These are phyloP conservation scores for Westerdykella aurantiaca DNA, from an alignment of 2,329 filamentous ascomycete species.

Conservation along the genomic window DNA sequence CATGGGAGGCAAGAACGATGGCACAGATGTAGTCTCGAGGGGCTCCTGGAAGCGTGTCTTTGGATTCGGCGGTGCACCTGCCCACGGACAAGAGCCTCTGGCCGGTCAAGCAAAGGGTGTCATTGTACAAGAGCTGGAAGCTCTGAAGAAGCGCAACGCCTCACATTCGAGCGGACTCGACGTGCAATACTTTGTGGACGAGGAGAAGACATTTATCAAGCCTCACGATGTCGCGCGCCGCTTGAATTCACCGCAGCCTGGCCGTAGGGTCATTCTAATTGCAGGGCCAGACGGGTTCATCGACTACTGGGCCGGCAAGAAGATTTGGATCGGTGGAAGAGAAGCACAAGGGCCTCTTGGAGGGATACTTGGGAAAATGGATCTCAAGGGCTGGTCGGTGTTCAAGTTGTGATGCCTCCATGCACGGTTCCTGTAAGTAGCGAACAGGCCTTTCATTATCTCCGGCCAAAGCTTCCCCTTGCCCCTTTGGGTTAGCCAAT, in stretches of 20 bases:
- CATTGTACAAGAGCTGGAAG: conserved; percentile 58
- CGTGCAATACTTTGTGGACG: conserved; percentile 76
- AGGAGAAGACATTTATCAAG: conserved; percentile 63
- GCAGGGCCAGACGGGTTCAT: conserved; percentile 92
- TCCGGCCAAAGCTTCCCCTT: neutral
- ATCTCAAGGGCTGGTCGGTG: conserved; percentile 53
- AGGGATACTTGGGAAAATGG: conserved; percentile 60
- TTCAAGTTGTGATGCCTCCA: conserved; percentile 49
- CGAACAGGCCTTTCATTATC: neutral
- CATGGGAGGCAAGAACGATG: conserved; percentile 53
- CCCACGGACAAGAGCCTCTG: conserved; percentile 1
- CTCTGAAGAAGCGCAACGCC: conserved; percentile 47
- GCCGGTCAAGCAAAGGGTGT: conserved; percentile 32
- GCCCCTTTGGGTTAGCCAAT: neutral
- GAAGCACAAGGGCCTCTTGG: conserved; percentile 70
- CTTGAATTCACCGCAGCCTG: conserved; percentile 19
- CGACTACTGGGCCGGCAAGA: conserved; percentile 70
- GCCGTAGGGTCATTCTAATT: conserved; percentile 67
- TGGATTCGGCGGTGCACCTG: conserved; percentile 10
- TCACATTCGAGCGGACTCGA: conserved; percentile 24
- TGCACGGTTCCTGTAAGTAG: neutral
- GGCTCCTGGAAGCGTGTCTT: conserved; percentile 28
- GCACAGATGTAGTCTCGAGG: conserved; percentile 4
- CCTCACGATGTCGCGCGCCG: conserved; percentile 33
- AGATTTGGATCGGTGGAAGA: conserved; percentile 65